Base-by-base conservation (phyloP, 768 basidiomycete species). In the Austroboletus festivus region DNA sequence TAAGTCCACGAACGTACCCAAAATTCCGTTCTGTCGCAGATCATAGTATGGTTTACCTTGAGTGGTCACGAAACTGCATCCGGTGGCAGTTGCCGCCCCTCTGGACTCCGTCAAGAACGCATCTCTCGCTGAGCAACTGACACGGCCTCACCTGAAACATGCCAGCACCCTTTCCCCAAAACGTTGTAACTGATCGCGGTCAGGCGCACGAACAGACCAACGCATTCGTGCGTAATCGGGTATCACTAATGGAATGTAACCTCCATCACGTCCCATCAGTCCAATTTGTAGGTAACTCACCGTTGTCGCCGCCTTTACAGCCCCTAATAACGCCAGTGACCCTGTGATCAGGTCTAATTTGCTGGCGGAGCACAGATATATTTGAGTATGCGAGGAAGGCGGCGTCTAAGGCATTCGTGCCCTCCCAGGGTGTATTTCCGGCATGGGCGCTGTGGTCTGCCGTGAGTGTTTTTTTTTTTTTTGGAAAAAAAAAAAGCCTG, bases 361-460 rank as follows among this genome's bases (percentile, higher is more conserved):
- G 93, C 65, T 95, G 93, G 12, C 93, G 79, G 40, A 95, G 75
- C 20, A 82, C 81, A 3, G 90, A 85, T 35, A 95, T 76, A 40
- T 79, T 76, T 8, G 83, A 81, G 64, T 94, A 93, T 0, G 90
- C 86, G 9, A 90, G 69, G 62, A 93, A 86, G 1, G 91, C 91
- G 0, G 93, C 93, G 59, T 94, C 93, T 38, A 91, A 77, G 12
- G 91, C 89, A 59, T 93, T 93, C 35, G 77, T 78, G 20, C 86
- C 91, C 65, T 93, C 88, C 82, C 91, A 93, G 4, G 90, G 90
- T 11, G 86, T 79, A 28, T 75, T 78, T n/a, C 82, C 84, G 15
- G 89, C 89, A 57, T 90, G 89, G 5, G 88, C 86, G 38, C 85
- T 89, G 54, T 23, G 49, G 30, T 43, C 15, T 53, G 47, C 43